Evolutionary conservation across 2,329 filamentous ascomycete genomes (phyloP).

Genomic region (Trichophyton benhamiae): DNA sequence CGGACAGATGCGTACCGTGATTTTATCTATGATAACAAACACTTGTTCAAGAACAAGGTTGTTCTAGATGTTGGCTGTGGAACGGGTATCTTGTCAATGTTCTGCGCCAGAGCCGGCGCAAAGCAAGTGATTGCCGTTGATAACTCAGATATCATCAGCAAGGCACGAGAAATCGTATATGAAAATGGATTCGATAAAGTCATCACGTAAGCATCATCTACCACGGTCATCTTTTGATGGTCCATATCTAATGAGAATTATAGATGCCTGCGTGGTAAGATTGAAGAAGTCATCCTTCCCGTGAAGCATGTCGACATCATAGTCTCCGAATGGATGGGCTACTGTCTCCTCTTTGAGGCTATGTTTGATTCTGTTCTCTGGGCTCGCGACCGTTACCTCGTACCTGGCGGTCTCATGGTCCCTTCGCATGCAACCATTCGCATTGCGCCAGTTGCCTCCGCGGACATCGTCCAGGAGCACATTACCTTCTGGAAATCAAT

Average conservation of each 20-base stretch:
- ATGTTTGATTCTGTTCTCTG: conserved; percentile 91
- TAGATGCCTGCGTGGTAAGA: conserved; percentile 63
- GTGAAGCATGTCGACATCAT: conserved; percentile 82
- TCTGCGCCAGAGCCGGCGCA: conserved; percentile 82
- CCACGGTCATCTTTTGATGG: not conserved
- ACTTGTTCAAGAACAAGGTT: conserved; percentile 71
- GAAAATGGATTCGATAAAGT: conserved; percentile 61
- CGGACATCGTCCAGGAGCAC: conserved; percentile 64
- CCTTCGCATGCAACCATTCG: conserved; percentile 76
- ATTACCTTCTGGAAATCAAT: conserved; percentile 81
- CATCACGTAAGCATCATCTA: conserved; percentile 47
- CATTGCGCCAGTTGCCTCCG: conserved; percentile 66
- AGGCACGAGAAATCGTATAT: conserved; percentile 72
- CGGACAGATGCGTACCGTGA: conserved; percentile 87
- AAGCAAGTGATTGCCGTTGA: conserved; percentile 81
- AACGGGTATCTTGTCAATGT: conserved; percentile 79
- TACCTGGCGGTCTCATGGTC: conserved; percentile 66
- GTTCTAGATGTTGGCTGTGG: conserved; percentile 87
- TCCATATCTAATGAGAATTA: not conserved
- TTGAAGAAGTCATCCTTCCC: conserved; percentile 73
- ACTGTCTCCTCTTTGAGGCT: conserved; percentile 82
- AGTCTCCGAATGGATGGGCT: conserved; percentile 97
- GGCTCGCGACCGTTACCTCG: conserved; percentile 76
- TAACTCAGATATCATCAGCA: conserved; percentile 79
- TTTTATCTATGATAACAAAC: conserved; percentile 86